phyloP scores from a whole-genome alignment of 2,329 filamentous ascomycete genomes.

The Colletotrichum spaethianum region DNA sequence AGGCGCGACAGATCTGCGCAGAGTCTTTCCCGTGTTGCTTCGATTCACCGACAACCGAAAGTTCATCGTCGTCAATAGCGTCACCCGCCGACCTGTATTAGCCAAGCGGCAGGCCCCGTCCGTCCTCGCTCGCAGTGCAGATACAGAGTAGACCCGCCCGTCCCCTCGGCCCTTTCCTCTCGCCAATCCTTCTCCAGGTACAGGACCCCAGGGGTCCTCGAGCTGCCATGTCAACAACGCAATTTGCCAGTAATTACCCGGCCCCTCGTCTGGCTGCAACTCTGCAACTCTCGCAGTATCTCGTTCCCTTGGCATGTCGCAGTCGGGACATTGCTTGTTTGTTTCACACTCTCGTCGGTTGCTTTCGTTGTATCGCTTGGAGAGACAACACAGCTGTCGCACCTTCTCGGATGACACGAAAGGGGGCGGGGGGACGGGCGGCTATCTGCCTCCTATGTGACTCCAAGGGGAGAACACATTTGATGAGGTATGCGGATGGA shows the following conservation, averaged over 20 bases:
- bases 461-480: not conserved
- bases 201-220: not conserved
- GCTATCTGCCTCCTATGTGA: slow-evolving; percentile 7
- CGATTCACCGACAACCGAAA: not conserved
- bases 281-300: not conserved
- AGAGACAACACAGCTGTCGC: slow-evolving; percentile 20
- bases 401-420: slow-evolving; percentile 20
- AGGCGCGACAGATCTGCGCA: not conserved
- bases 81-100: not conserved
- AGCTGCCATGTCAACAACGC: not conserved
- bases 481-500: not conserved
- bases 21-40: not conserved
- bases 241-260: not conserved
- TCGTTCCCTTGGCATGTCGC: not conserved
- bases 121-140: no score
- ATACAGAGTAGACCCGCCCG: not conserved
- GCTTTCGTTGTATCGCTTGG: slow-evolving; percentile 10
- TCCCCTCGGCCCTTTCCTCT: not conserved
- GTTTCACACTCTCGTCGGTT: slow-evolving; percentile 26
- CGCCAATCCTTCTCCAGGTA: not conserved
- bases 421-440: not conserved
- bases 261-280: not conserved
- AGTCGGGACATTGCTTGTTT: slow-evolving; percentile 11
- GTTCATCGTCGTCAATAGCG: not conserved
- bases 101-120: not conserved